Evolutionary conservation across 1,139 yeast species (phyloP).

Genomic region (Geotrichum histeridarum): DNA sequence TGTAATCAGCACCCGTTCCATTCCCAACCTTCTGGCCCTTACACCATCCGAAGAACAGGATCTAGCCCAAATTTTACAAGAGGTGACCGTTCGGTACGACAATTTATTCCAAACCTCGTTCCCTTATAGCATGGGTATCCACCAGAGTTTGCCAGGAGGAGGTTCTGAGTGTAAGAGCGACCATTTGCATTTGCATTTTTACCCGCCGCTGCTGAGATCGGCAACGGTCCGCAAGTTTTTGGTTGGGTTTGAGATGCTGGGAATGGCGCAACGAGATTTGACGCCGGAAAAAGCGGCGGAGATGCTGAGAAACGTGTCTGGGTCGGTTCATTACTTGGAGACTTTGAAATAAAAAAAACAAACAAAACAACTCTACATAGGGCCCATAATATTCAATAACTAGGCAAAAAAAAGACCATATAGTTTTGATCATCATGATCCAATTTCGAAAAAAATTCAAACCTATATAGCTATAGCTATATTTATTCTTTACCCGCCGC

Average conservation of each 20-base stretch:
- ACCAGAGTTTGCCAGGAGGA: slow-evolving; percentile 49
- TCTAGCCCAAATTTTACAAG: slow-evolving; percentile 52
- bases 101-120: slow-evolving; percentile 64
- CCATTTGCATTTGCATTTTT: slow-evolving; percentile 75
- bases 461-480: too few species aligned
- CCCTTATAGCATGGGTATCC: slow-evolving; percentile 80
- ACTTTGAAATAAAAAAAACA: neutral
- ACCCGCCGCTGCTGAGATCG: slow-evolving; percentile 69
- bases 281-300: slow-evolving; percentile 71
- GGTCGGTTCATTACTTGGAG: slow-evolving; percentile 12
- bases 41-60: slow-evolving; percentile 48
- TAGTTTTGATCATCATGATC: too few species aligned
- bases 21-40: slow-evolving; percentile 51
- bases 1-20: slow-evolving; percentile 52
- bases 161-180: slow-evolving; percentile 36
- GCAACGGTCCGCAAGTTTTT: slow-evolving; percentile 73
- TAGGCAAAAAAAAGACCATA: too few species aligned
- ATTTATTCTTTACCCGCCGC: too few species aligned
- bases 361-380: neutral
- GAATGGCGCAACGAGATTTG: slow-evolving; percentile 73
- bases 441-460: too few species aligned
- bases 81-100: slow-evolving; percentile 62
- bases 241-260: slow-evolving; percentile 74
- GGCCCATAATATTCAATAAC: too few species aligned
- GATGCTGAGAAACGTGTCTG: slow-evolving; percentile 14